A percentile compares a stretch with the other conserved stretches of the same genome.
Conservation (phyloP, 2,329 filamentous ascomycete species). For the Botrytis aclada region DNA sequence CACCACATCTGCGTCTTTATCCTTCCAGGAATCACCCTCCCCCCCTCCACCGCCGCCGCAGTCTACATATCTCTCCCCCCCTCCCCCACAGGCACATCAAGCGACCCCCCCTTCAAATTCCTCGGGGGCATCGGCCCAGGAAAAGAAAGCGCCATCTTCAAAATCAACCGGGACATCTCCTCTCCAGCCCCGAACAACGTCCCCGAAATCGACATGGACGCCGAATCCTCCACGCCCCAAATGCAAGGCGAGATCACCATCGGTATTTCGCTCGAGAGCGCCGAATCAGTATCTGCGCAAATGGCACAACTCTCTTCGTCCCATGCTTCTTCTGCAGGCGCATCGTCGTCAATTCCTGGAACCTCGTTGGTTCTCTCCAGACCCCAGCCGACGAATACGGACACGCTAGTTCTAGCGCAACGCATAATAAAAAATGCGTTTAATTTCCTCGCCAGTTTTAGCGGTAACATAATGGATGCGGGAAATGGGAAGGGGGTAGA, state of each 20-base stretch:
- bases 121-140: constrained; percentile 86
- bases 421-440: constrained; percentile 96
- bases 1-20: constrained; percentile 87
- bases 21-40: constrained; percentile 69
- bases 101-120: constrained; percentile 60
- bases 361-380: constrained; percentile 43
- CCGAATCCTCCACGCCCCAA: constrained; percentile 25
- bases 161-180: constrained; percentile 48
- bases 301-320: constrained; percentile 57
- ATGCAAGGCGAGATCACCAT: constrained; percentile 56
- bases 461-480: constrained; percentile 48
- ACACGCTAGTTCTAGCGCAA: constrained; percentile 81
- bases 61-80: constrained; percentile 76
- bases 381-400: constrained; percentile 25
- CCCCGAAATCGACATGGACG: constrained; percentile 39
- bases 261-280: constrained; percentile 79
- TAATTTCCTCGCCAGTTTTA: constrained; percentile 91
- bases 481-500: constrained; percentile 60
- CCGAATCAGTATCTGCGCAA: constrained; percentile 65
- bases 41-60: constrained; percentile 73
- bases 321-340: not conserved
- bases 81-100: constrained; percentile 39
- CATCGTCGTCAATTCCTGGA: constrained; percentile 32
- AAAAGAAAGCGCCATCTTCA: constrained; percentile 91
- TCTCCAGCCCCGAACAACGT: constrained; percentile 27